These are phyloP conservation scores for Aspergillus ustus DNA, from an alignment of 2,329 filamentous ascomycete species.

Conservation along the genomic window DNA sequence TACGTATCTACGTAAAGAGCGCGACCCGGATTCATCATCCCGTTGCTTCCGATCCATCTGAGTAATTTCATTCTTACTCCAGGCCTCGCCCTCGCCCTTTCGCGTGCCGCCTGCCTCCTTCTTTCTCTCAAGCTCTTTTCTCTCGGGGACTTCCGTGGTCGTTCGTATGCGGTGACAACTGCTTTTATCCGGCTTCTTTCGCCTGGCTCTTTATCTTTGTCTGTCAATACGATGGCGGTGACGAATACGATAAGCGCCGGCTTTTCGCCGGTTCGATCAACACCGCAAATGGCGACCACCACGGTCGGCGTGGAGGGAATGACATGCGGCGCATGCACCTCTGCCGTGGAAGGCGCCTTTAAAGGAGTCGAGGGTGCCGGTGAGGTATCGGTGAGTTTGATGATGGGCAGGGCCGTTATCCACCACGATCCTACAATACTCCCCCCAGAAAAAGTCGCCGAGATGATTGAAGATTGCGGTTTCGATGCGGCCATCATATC, in stretches of 20 bases:
- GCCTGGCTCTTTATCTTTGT: slow-evolving; percentile 18
- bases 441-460: slow-evolving; percentile 74
- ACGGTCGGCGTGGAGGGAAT: slow-evolving; percentile 88
- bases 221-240: slow-evolving; percentile 26
- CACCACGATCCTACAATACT: slow-evolving; percentile 81
- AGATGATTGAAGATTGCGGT: slow-evolving; percentile 87
- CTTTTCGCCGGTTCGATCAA: slow-evolving; percentile 30
- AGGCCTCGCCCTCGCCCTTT: slow-evolving; percentile 12
- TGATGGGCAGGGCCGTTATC: slow-evolving; percentile 94
- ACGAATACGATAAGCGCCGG: slow-evolving; percentile 25
- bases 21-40: not conserved
- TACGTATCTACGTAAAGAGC: too few species aligned
- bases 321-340: slow-evolving; percentile 90
- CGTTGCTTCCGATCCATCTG: slow-evolving; percentile 12
- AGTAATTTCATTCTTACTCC: slow-evolving; percentile 8
- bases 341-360: slow-evolving; percentile 91
- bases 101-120: slow-evolving; percentile 6
- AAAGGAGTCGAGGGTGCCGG: slow-evolving; percentile 79
- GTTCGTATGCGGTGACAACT: slow-evolving; percentile 26
- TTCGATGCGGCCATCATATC: slow-evolving; percentile 91
- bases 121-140: slow-evolving; percentile 12
- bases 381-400: slow-evolving; percentile 86
- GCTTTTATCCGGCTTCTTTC: slow-evolving; percentile 15
- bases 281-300: slow-evolving; percentile 80
- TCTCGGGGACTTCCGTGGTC: slow-evolving; percentile 1